These are phyloP conservation scores for Collybia sp. DNA, from an alignment of 768 basidiomycete genomes.

Conservation along the genomic window DNA sequence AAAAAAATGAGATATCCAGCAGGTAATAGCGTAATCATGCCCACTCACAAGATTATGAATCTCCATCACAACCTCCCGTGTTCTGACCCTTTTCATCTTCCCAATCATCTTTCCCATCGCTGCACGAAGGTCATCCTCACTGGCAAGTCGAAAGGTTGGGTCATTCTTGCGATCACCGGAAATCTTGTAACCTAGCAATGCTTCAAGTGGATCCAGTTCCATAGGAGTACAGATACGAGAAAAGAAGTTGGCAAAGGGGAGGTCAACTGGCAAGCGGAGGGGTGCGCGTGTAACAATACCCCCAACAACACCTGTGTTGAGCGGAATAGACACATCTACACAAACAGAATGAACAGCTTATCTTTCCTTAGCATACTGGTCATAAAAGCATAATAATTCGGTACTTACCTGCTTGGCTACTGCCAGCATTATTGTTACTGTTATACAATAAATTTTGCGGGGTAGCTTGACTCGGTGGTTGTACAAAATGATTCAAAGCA, in stretches of 20 bases:
- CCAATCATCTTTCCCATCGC: conserved; percentile 2
- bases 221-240: conserved; percentile 3
- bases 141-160: conserved; percentile 2
- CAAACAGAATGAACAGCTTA: neutral
- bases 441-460: too few species aligned
- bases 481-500: neutral
- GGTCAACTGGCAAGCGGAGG: neutral
- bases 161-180: conserved; percentile 2
- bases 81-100: conserved; percentile 4
- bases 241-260: conserved; percentile 2
- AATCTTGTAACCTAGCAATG: conserved; percentile 4
- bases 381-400: too few species aligned
- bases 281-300: neutral
- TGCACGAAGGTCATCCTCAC: conserved; percentile 3
- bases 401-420: too few species aligned
- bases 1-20: neutral
- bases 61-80: conserved; percentile 4
- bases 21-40: neutral
- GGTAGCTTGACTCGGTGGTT: neutral
- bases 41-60: conserved; percentile 4
- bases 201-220: conserved; percentile 2
- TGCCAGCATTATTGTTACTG: too few species aligned
- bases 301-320: neutral
- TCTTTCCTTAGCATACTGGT: too few species aligned
- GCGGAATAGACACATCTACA: neutral